Base-by-base conservation (phyloP, 306 rosid species). In the Mucuna pruriens region DNA sequence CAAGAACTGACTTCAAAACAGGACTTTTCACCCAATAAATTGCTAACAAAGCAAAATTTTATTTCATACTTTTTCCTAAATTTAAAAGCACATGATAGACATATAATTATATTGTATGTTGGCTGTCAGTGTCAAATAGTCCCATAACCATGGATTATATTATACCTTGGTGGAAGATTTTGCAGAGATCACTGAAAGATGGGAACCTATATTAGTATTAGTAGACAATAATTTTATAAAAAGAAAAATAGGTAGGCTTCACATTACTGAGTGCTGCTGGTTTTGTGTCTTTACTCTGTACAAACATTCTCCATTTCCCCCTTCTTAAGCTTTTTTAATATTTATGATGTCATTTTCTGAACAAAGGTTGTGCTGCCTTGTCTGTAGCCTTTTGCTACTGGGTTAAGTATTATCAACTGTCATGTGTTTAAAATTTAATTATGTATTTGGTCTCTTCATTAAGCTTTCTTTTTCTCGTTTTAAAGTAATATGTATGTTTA, bases 401-500 rank as follows among this genome's bases (percentile, higher is more conserved):
- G 34, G 39, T 65, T 48, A 74, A 17, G 57, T 64, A 15, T 19
- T 22, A 64, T 74, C 60, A 36, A 45, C 20, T 78, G 44, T 63
- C 76, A 54, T 63, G 9, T 26, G 6, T 54, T 52, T 26, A 57
- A 46, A 34, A 54, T 42, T 55, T 17, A 75, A 36, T 48, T 4
- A 66, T 54, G 57, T 15, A 52, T 75, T 71, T 9, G 19, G 15
- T 74, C 42, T 52, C 57, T 79, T 84, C 9, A 9, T 26, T 67
- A 45, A 84, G 36, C 78, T 60, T 83, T 49, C 31, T 26, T 38
- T 16, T 36, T 58, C 58, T 58, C 33, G 31, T 40, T 39, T 34
- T 46, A 68, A 38, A 68, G 76, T 68, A 58, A 38, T 60, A 44
- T 25, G 25, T 42, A 68, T 65, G 69, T 74, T 58, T 69, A 68